phyloP scores from a whole-genome alignment of 306 rosid species.

The Castanea crenata region DNA sequence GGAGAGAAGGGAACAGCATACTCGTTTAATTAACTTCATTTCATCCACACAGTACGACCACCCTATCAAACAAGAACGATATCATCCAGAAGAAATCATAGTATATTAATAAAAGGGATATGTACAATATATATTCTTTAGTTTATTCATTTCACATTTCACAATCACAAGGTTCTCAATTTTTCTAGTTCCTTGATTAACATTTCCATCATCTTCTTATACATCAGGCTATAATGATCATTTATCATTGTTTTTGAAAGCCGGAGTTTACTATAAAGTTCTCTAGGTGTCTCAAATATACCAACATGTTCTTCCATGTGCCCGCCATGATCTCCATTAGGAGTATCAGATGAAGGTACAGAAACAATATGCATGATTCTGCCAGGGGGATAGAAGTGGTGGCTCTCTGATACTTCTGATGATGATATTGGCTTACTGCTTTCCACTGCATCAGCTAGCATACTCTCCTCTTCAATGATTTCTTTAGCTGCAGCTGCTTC shows the following conservation, averaged over 20 bases:
- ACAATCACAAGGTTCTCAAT: conserved; percentile 33
- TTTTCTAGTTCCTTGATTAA: conserved; percentile 72
- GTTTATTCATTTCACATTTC: conserved; percentile 24
- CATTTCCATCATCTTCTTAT: conserved; percentile 92
- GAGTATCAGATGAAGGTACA: conserved; percentile 36
- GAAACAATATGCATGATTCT: conserved; percentile 85
- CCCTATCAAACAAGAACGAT: too few species aligned
- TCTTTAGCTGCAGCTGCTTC: conserved; percentile 79
- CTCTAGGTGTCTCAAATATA: conserved; percentile 79
- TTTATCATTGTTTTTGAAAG: conserved; percentile 91
- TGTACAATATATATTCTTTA: background rate
- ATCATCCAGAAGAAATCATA: background rate
- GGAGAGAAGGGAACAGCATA: too few species aligned
- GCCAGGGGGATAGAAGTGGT: conserved; percentile 82
- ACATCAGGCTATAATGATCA: conserved; percentile 98
- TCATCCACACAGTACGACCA: too few species aligned
- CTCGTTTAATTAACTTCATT: too few species aligned
- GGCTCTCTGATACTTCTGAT: conserved; percentile 59
- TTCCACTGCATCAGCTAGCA: conserved; percentile 64
- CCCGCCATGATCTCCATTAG: conserved; percentile 38
- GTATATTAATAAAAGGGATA: background rate
- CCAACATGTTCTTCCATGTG: conserved; percentile 53
- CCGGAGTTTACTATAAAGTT: conserved; percentile 87
- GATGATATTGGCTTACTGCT: conserved; percentile 50
- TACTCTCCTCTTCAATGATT: conserved; percentile 69